Base-by-base conservation (phyloP, 108 stramenopile genomes). In the Stephanodiscus minutulus region DNA sequence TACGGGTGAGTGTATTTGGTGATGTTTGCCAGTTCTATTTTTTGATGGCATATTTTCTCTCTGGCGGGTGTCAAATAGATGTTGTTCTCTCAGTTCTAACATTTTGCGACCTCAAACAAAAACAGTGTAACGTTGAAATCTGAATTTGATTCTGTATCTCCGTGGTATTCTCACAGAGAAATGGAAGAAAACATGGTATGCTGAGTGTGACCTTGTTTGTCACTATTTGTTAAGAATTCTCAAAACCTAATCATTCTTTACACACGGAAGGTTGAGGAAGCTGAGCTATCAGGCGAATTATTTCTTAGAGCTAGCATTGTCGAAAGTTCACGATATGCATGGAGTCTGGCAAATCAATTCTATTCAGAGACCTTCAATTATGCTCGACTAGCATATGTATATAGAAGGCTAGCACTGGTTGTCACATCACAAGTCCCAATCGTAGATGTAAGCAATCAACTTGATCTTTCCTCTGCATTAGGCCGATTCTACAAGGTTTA, bases 401-500 rank as follows among this genome's bases (percentile, higher is more conserved):
- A 95, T 60, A 74, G 85, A 39, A 75, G 81, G 39, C 87, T 95
- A 8, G 86, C 89, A 5, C 57, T 66, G 18, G 85, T 90, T 8
- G 87, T 95, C 4, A 84, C 88, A 12, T 83, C 88, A 4, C 73
- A 85, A 60, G 86, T 95, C 31, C 90, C 90, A 25, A 70, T 86
- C 17, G 82, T 95, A 27, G 91, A 95, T 64, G 83, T 84, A 36
- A 89, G 79, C 50, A 79, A 86, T 53, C 84, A 86, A 29, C 70
- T 91, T 49, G 85, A 87, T 12, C 70, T 92, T 22, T 85, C 91
- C 10, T 84, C 81, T 28, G 86, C 82, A 2, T 61, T 95, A 44
- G 95, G 95, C 36, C 70, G 91, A 36, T 96, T 92, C 66, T 96
- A 93, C 66, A 79, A 90, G 58, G 92, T 96, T 33, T 92, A 86